Evolutionary conservation across 805 yeast genomes (phyloP).

Genomic region (Debaryomyces hansenii): DNA sequence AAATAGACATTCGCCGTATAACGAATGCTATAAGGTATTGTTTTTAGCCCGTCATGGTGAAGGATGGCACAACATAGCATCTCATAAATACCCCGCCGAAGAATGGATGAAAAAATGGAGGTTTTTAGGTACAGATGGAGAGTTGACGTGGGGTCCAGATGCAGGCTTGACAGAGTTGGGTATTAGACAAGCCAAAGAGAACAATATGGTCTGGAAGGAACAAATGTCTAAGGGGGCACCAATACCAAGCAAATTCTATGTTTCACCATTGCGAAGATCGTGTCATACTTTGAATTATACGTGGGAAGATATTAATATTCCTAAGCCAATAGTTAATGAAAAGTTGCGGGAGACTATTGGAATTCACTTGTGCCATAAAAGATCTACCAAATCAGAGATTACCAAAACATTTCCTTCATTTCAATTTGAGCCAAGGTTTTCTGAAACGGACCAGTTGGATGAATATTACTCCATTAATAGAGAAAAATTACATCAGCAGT

Average conservation of each 20-base stretch:
- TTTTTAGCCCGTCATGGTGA: constrained; percentile 67
- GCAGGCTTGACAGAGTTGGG: constrained; percentile 57
- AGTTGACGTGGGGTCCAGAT: constrained; percentile 56
- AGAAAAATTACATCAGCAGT: constrained; percentile 49
- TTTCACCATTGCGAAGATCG: constrained; percentile 62
- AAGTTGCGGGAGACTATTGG: constrained; percentile 60
- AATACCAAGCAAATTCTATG: constrained; percentile 50
- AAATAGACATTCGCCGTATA: constrained; percentile 26
- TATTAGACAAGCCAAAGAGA: constrained; percentile 49
- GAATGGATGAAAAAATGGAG: constrained; percentile 59
- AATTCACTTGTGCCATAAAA: constrained; percentile 55
- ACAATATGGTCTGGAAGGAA: constrained; percentile 39
- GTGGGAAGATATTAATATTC: constrained; percentile 36
- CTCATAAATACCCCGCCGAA: constrained; percentile 48
- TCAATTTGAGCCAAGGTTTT: constrained; percentile 39
- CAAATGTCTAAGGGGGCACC: constrained; percentile 48
- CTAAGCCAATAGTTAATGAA: constrained; percentile 38
- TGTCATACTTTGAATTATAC: constrained; percentile 52
- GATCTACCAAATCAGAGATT: constrained; percentile 40
- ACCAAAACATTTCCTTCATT: constrained; percentile 35
- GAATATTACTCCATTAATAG: constrained; percentile 21
- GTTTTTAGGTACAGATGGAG: constrained; percentile 50
- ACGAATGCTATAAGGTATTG: constrained; percentile 44
- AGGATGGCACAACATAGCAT: constrained; percentile 59
- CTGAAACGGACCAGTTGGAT: constrained; percentile 49